Conservation (phyloP, 1,139 yeast genomes). For the Candida sanyaensis region DNA sequence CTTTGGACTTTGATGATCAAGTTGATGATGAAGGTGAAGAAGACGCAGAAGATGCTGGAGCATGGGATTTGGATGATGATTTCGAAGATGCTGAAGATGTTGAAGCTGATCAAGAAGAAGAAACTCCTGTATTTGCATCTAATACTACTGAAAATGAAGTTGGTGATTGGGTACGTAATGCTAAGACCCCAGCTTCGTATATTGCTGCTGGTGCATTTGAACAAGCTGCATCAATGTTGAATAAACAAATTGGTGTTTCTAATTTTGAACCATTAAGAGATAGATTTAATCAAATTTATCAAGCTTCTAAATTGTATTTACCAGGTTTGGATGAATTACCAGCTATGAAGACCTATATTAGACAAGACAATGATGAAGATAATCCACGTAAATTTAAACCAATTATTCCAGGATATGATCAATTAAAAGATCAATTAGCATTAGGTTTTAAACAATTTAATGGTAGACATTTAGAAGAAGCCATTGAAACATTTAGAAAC, state of each 20-base stretch:
- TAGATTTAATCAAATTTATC: conserved; percentile 82
- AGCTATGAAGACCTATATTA: conserved; percentile 66
- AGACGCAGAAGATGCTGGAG: conserved; percentile 45
- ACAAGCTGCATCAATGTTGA: conserved; percentile 88
- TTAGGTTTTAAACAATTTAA: conserved; percentile 83
- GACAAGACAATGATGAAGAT: conserved; percentile 62
- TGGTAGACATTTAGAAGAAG: conserved; percentile 78
- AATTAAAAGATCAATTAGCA: conserved; percentile 63
- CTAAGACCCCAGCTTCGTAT: conserved; percentile 88
- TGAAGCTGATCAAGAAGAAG: conserved; percentile 25
- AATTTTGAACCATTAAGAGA: conserved; percentile 85
- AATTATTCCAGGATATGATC: conserved; percentile 70
- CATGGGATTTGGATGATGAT: conserved; percentile 53
- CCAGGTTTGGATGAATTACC: conserved; percentile 74
- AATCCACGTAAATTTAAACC: conserved; percentile 62
- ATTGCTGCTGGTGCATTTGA: conserved; percentile 97
- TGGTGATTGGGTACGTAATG: conserved; percentile 83
- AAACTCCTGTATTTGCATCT: conserved; percentile 30
- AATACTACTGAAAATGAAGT: conserved; percentile 55
- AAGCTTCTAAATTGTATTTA: conserved; percentile 72
- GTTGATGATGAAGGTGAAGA: conserved; percentile 52
- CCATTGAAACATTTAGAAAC: conserved; percentile 76
- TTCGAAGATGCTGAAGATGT: conserved; percentile 48
- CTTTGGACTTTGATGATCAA: conserved; percentile 31
- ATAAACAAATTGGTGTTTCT: conserved; percentile 84